These are phyloP conservation scores for Heritiera littoralis DNA, from an alignment of 345 rosid species.

Conservation along the genomic window DNA sequence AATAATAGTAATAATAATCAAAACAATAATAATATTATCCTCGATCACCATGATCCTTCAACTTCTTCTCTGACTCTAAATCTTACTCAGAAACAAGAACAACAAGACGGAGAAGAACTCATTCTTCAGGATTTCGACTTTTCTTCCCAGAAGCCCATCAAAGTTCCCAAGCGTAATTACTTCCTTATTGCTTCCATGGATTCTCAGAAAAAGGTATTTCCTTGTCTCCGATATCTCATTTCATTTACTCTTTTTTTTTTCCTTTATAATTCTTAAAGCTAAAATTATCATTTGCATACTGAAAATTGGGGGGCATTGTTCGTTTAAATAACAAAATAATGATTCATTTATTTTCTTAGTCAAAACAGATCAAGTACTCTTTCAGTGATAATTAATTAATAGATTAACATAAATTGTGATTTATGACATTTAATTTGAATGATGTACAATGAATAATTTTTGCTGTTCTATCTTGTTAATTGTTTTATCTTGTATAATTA, in stretches of 20 bases:
- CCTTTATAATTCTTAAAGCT: background rate
- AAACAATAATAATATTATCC: background rate
- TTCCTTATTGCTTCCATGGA: slow-evolving; percentile 50
- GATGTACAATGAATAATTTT: background rate
- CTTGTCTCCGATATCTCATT: background rate
- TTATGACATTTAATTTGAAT: background rate
- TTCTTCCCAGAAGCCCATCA: slow-evolving; percentile 44
- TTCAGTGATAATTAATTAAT: background rate
- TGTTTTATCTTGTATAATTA: background rate
- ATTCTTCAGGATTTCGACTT: slow-evolving; percentile 52
- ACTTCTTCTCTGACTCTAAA: background rate
- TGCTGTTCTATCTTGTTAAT: background rate
- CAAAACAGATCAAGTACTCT: background rate
- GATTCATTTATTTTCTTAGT: background rate
- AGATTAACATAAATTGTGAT: background rate
- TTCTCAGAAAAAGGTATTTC: slow-evolving; percentile 65
- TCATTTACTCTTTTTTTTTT: background rate
- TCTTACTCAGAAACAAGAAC: background rate
- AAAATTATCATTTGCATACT: background rate
- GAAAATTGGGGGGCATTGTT: background rate
- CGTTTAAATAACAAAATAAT: background rate
- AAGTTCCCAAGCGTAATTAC: slow-evolving; percentile 58
- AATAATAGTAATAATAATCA: slow-evolving; percentile 23
- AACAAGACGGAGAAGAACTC: background rate
- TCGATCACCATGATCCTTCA: slow-evolving; percentile 6